Base-by-base conservation (phyloP, 257 asterid genomes). In the Salvia rosmarinus region DNA sequence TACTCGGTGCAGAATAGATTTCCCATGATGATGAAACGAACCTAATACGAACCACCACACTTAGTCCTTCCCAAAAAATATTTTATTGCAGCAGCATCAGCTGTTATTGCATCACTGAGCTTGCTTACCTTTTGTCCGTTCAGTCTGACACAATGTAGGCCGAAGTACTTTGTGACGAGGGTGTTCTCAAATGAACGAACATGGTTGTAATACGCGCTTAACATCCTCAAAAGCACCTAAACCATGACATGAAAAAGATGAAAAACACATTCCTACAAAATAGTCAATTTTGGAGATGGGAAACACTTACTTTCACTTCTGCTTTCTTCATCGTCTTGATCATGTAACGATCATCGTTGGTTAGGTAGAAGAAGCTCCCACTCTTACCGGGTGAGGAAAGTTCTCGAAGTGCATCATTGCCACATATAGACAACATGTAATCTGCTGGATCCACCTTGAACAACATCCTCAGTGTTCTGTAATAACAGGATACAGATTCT, bases 391-490 rank as follows among this genome's bases (percentile, higher is more conserved):
- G 98, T 3, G 97, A 91, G 35, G 96, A 91, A 42, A 94, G 95
- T 64, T 94, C 99, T 17, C 97, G 74, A 16, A 94, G 80, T 14
- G 99, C 96, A 63, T 92, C 95, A 34, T 89, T 82, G 5, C 99
- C 99, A 52, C 99, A 94, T 21, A 94, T 94, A 10, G 99, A 94
- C 52, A 94, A 30, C 97, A 94, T 91, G 87, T 94, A 94, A 72
- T 91, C 97, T 4, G 97, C 96, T 61, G 99, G 85, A 82, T 94
- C 99, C 72, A 94, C 97, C 88, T 94, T 89, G 82, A 94, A 91
- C 68, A 94, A 46, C 89, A 84, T 80, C 70, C 99, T 91, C 42
- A 94, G 68, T 11, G 91, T 71, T 86, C 99, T 94, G 85, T 49
- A 76, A 43, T 17, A 63, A 64, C 17, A 14, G 21, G 17, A 39